Base-by-base conservation (phyloP, 2,329 filamentous ascomycete genomes). In the Pestalotiopsis sp. region DNA sequence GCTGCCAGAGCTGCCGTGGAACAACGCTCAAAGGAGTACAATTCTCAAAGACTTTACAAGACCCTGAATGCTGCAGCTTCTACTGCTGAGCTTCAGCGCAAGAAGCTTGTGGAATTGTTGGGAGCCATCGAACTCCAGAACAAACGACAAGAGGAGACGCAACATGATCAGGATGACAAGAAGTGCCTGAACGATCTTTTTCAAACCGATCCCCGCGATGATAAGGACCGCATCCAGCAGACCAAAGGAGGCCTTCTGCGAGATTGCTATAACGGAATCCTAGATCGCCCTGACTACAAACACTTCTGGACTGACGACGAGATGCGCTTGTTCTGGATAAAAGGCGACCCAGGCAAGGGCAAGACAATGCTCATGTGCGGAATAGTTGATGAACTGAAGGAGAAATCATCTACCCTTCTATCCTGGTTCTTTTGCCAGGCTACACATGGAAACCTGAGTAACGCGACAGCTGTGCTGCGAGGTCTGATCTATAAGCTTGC, bases 291-390 rank as follows among this genome's bases (percentile, higher is more conserved):
- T 5, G 71, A 72, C 17, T 81, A 79, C 49, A 56, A 58, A 7
- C 56, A 69, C 41, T 82, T 77, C 73, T 73, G 64, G 1, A 49
- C 72, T 14, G 66, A 73, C 45, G 6, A 70, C 11, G 41, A 72
- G 3, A 70, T 68, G 52, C 74, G 70, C 25, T 17, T 66, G 49
- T 52, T 17, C 74, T 78, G 0, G 78, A 78, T 3, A 81, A 80
- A 66, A 31, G 27, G 27, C 27, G 27, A 31, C 7, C 27, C 27
- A 31, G 27, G 27, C 27, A 31, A 31, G 27, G 79, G 79, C 0
- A 82, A 80, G 66, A 81, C 77, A 0, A 81, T 80, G 78, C 69
- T 80, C 1, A 64, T 79, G 0, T 76, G 64, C 3, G 73, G 75
- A 20, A 76, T 77, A 4, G 71, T 77, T n/a, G 25, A 78, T 23